Percentiles rank a stretch among this genome's conserved stretches.
phyloP scores from a whole-genome alignment of 345 rosid species.

The Tarenaya hassleriana region DNA sequence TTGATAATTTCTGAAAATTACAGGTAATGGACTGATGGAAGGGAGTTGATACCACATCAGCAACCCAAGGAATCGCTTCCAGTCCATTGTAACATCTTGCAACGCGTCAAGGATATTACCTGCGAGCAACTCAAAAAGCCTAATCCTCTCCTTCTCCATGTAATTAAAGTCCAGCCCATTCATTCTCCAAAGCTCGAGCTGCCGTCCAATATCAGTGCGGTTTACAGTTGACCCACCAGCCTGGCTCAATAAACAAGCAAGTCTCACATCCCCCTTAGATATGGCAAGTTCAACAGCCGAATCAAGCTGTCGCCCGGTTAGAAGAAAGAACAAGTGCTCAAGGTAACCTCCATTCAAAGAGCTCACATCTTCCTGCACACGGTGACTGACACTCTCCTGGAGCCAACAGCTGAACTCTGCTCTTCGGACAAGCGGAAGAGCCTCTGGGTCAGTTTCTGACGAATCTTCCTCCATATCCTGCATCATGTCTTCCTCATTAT shows the following conservation, averaged over 20 bases:
- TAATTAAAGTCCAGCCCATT: conserved; percentile 89
- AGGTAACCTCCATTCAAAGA: conserved; percentile 68
- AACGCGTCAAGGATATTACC: conserved; percentile 72
- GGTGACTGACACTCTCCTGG: conserved; percentile 86
- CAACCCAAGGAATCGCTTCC: conserved; percentile 94
- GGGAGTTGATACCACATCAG: conserved; percentile 90
- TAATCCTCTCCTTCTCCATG: conserved; percentile 72
- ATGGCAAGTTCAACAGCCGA: conserved; percentile 82
- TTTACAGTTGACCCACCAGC: conserved; percentile 83
- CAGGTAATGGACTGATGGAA: conserved; percentile 57
- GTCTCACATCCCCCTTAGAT: conserved; percentile 86
- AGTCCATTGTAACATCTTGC: conserved; percentile 58
- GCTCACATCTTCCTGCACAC: conserved; percentile 82
- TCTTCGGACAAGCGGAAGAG: conserved; percentile 82
- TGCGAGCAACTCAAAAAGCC: conserved; percentile 85
- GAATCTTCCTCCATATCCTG: conserved; percentile 65
- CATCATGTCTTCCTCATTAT: conserved; percentile 89
- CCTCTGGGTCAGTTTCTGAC: conserved; percentile 57
- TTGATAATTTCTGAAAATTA: conserved; percentile 63
- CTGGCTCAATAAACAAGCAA: conserved; percentile 93
- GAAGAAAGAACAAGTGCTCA: conserved; percentile 65
- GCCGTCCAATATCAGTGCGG: conserved; percentile 60
- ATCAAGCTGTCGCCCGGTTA: conserved; percentile 87
- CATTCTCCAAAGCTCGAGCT: conserved; percentile 78
- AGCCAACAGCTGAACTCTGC: conserved; percentile 95